Conservation (phyloP, 2,329 filamentous ascomycete species). For the Trichophaea hybrida region DNA sequence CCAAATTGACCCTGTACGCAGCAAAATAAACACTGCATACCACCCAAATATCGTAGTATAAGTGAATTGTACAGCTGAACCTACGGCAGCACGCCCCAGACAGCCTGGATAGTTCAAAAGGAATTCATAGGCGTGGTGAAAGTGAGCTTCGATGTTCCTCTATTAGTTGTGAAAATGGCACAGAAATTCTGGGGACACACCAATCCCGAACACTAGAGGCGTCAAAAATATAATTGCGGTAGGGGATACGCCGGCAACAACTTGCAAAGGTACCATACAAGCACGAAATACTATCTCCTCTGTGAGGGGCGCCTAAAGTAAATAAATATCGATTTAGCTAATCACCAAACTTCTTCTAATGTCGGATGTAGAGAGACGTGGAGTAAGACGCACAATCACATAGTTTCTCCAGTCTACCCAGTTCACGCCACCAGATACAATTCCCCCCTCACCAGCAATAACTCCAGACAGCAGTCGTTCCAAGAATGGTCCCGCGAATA, state of each 20-base stretch:
- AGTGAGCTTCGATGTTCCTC: constrained; percentile 45
- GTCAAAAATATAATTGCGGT: constrained; percentile 24
- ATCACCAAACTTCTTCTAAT: neutral
- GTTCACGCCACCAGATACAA: constrained; percentile 32
- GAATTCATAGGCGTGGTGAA: constrained; percentile 95
- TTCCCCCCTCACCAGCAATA: neutral
- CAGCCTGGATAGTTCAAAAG: constrained; percentile 57
- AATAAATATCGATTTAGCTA: neutral
- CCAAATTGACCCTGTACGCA: constrained; percentile 69
- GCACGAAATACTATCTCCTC: constrained; percentile 92
- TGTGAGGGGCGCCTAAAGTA: constrained; percentile 58
- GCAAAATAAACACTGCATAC: constrained; percentile 76
- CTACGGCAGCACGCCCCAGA: constrained; percentile 36
- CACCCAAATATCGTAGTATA: constrained; percentile 92
- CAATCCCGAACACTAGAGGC: constrained; percentile 27
- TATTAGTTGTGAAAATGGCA: neutral
- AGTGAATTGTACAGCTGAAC: constrained; percentile 67
- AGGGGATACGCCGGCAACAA: constrained; percentile 48
- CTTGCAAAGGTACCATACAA: constrained; percentile 65
- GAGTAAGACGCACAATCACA: constrained; percentile 51
- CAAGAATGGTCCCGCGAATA: constrained; percentile 17
- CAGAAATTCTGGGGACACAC: constrained; percentile 2
- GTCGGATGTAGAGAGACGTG: neutral
- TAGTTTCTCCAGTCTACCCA: constrained; percentile 80
- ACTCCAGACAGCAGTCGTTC: constrained; percentile 6